phyloP scores from a whole-genome alignment of 345 rosid genomes.

The Combretum micranthum region DNA sequence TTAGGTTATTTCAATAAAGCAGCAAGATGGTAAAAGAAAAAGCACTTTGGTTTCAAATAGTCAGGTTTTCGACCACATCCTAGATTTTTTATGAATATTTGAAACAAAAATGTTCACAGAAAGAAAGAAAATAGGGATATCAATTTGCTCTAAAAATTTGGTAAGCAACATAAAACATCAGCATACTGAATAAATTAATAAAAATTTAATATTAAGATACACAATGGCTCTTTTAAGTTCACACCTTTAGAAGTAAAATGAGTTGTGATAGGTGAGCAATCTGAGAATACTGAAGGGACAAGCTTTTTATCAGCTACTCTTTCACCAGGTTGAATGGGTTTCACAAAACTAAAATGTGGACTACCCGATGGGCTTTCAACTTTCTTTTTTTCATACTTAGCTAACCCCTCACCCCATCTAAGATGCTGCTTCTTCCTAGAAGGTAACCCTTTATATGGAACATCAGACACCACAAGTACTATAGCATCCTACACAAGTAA shows the following conservation, averaged over 20 bases:
- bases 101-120: too few relatives aligned
- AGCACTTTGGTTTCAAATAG: too few relatives aligned
- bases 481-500: slow-evolving; percentile 54
- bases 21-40: too few relatives aligned
- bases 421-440: slow-evolving; percentile 79
- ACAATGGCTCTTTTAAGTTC: too few relatives aligned
- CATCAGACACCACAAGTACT: slow-evolving; percentile 36
- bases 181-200: too few relatives aligned
- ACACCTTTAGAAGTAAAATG: slow-evolving; percentile 6
- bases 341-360: slow-evolving; percentile 26
- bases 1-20: too few relatives aligned
- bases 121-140: too few relatives aligned
- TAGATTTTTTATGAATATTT: too few relatives aligned
- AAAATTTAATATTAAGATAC: too few relatives aligned
- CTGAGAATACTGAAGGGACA: slow-evolving; percentile 30
- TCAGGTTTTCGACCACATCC: too few relatives aligned
- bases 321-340: slow-evolving; percentile 29
- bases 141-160: too few relatives aligned
- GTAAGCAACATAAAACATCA: too few relatives aligned
- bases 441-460: slow-evolving; percentile 34
- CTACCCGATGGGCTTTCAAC: slow-evolving; percentile 55
- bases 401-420: slow-evolving; percentile 90
- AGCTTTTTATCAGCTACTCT: slow-evolving; percentile 51
- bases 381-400: slow-evolving; percentile 79
- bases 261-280: slow-evolving; percentile 74